These are phyloP conservation scores for Rosa lucieae DNA, from an alignment of 306 rosid genomes.

Conservation along the genomic window DNA sequence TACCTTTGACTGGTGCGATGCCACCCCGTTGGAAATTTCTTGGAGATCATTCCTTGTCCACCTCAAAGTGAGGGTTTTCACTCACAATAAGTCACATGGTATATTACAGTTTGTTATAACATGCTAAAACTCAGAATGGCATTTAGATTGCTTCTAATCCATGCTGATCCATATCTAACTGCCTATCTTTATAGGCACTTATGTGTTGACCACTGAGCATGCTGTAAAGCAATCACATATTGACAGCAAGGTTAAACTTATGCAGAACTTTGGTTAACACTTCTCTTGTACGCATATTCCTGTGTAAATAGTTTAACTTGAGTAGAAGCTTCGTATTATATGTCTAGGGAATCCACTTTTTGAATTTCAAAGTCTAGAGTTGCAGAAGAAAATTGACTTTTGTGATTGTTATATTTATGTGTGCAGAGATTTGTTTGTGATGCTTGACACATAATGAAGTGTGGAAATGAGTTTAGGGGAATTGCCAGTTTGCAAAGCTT, in stretches of 20 bases:
- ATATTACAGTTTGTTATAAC: background rate
- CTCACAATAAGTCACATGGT: constrained; percentile 24
- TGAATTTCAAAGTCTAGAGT: background rate
- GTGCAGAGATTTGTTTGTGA: background rate
- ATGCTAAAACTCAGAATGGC: background rate
- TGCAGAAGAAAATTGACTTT: constrained; percentile 3
- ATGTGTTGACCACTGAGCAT: too few relatives aligned
- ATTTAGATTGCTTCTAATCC: background rate
- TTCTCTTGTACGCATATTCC: too few relatives aligned
- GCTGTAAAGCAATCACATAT: too few relatives aligned
- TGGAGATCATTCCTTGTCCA: constrained; percentile 36
- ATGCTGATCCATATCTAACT: too few relatives aligned
- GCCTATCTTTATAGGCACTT: too few relatives aligned
- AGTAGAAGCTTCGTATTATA: background rate
- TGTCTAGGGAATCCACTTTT: background rate
- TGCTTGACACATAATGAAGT: background rate
- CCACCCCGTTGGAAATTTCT: constrained; percentile 57
- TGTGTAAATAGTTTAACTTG: background rate
- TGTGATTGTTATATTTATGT: background rate
- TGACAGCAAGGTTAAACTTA: too few relatives aligned
- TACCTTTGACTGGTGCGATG: constrained; percentile 33
- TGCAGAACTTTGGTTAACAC: too few relatives aligned
- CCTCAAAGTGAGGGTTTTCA: constrained; percentile 23
- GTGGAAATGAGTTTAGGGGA: background rate
- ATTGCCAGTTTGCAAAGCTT: too few relatives aligned